Evolutionary conservation across 768 basidiomycete genomes (phyloP), one percentile per base, ranked within the genome.

Genomic region (Auricularia auricula-judae): DNA sequence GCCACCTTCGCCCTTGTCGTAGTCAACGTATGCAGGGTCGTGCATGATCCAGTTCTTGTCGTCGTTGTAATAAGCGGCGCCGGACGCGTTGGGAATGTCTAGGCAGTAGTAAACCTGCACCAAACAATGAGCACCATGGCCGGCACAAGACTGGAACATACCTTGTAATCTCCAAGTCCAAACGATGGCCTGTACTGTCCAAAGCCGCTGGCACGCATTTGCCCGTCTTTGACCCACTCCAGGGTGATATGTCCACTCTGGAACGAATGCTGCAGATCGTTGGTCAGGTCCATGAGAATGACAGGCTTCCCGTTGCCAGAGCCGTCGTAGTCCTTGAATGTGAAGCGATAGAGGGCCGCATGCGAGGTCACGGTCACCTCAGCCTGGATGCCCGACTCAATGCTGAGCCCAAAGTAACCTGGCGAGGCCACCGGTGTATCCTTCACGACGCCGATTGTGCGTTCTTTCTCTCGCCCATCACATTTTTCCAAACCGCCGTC

Each of bases 301-400:
- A 66, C 58, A 23, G 63, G 63, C 36, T 47, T 29, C 33, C 53
- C 62, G 36, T 53, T 63, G 10, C 16, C 23, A 8, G 11, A 14
- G 7, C 16, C 56, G 56, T 14, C 12, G 34, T 34, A 56, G n/a
- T 58, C 29, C 8, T 62, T n/a, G 54, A 61, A 66, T 12, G 65
- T 68, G 43, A 68, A 64, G 7, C 63, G 67, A 42, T 68, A 65
- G 12, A 68, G 39, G 12, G 67, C 67, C 5, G 65, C 54, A 51
- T 68, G 67, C 36, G 64, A 58, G 21, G 67, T 68, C 4, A 66
- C 65, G 4, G 67, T 68, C 62, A 68, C 65, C 53, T 66, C 67
- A 2, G 67, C 67, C 3, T 58, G 64, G 23, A 34, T 61, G 61
- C 58, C 14, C 61, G 62, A 51, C 65, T 68, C 36, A 21, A 61